Conservation (phyloP, 768 basidiomycete genomes). For the Neoboletus brunneissimus region DNA sequence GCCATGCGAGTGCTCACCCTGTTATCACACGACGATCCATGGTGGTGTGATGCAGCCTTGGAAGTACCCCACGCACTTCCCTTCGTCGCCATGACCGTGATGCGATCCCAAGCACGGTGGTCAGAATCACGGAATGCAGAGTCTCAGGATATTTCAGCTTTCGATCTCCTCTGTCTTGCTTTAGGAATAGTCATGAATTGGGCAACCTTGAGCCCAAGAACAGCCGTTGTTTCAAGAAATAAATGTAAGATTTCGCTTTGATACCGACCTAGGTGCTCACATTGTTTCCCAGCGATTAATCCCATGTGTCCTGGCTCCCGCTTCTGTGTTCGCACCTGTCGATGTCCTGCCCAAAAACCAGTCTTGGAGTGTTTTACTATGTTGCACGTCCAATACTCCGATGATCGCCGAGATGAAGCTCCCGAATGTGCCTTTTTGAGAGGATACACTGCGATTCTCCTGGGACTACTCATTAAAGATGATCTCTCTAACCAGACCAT, state of each 20-base stretch:
- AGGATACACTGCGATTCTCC: constrained; percentile 72
- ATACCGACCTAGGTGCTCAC: neutral
- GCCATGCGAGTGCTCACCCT: constrained; percentile 68
- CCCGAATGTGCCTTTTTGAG: constrained; percentile 55
- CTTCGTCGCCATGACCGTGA: constrained; percentile 47
- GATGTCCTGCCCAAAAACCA: constrained; percentile 44
- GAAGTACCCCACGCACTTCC: constrained; percentile 45
- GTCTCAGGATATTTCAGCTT: constrained; percentile 25
- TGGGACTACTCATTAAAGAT: constrained; percentile 49
- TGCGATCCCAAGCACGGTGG: constrained; percentile 36
- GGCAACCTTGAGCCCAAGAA: constrained; percentile 55
- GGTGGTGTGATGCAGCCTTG: constrained; percentile 55
- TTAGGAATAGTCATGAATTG: constrained; percentile 76
- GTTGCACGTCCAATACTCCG: constrained; percentile 45
- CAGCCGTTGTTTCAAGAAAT: constrained; percentile 44
- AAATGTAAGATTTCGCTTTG: constrained; percentile 41
- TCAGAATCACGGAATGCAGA: constrained; percentile 3
- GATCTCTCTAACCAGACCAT: constrained; percentile 31
- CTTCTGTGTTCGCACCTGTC: constrained; percentile 51
- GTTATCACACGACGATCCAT: constrained; percentile 58
- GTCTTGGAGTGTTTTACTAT: constrained; percentile 50
- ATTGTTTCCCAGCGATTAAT: constrained; percentile 43
- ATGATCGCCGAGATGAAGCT: constrained; percentile 11
- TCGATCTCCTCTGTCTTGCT: constrained; percentile 74
- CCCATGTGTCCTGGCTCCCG: constrained; percentile 48